Base-by-base conservation (phyloP, 208 protist genomes). In the Leishmania amazonensis region DNA sequence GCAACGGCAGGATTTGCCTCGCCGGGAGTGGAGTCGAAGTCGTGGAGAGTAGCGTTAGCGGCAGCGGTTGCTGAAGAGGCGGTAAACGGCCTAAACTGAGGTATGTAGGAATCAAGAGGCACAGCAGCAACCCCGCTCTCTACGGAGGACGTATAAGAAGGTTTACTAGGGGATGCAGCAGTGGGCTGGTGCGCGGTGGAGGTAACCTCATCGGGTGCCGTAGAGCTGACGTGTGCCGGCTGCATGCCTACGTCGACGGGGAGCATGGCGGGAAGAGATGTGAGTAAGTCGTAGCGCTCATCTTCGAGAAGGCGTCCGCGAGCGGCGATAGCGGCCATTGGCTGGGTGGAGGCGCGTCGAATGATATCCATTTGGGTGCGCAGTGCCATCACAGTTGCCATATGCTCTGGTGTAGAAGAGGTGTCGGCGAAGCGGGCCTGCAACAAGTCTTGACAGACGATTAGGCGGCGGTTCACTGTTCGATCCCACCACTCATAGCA, bases 401-500 rank as follows among this genome's bases (percentile, higher is more conserved):
- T 28, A 31, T 85, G 76, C 49, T 77, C 74, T 11, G 45, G 42
- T n/a, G 53, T 53, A 15, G 40, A 40, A 21, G 72, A 47, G 3
- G 73, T 2, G 1, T 53, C 13, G 9, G 38, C 21, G 60, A 83
- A 83, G 70, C 75, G 67, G 11, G 79, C 38, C 38, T 85, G 40
- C 45, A 95, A 65, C 42, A 90, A 68, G 3, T 84, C 72, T 62
- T 89, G 81, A 70, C 90, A 95, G 13, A 67, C 21, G 4, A 83
- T 19, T 0, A 95, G 83, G 28, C 85, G 86, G 38, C 83, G 82
- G 72, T 91, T 91, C 57, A 94, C 89, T 0, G 81, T 67, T 15
- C 49, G 62, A 60, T 95, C 87, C 92, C 89, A 95, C 85, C 84
- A 94, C 40, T 88, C 54, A 82, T 93, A 94, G 73, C 88, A 92